Evolutionary conservation across 768 basidiomycete genomes (phyloP), one percentile per base, ranked within the genome.

Genomic region (Leucosporidium yakuticum): DNA sequence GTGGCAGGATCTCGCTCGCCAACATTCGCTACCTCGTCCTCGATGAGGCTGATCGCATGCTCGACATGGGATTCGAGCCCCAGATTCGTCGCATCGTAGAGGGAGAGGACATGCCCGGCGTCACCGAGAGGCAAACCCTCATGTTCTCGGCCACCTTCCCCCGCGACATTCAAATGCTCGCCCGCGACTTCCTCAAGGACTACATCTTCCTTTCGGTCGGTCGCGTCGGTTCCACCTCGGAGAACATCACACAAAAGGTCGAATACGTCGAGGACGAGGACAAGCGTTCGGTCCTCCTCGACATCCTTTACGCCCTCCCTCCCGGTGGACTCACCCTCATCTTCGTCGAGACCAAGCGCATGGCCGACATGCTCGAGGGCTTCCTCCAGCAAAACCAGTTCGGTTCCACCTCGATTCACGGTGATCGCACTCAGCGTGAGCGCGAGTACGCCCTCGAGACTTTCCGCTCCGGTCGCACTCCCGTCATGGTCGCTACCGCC

Each of bases 121-220:
- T 88, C 20, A 81, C 84, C 32, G 87, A 92, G 19, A 89, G 96
- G 70, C 96, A 98, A 78, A 99, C 96, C 2, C 89, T 99, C 81
- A 99, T 99, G 96, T 99, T 99, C 82, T 91, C 89, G 69, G 96
- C 96, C 55, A 98, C 96, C 53, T 99, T 99, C 87, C 96, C 96
- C 59, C 87, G 94, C 54, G 96, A 99, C 79, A 99, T 99, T 74
- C 96, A 99, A 79, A 85, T 95, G 80, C 89, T 95, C 68, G 92
- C 92, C 50, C 87, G 88, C 77, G 93, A 95, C 80, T 95, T 96
- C 82, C 82, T 96, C 77, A 96, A 95, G 81, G 96, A 99, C 77
- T 98, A 99, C 81, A 86, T 99, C 78, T 99, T 98, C 87, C 85
- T 99, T 54, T 93, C 91, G 63, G 96, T 99, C 68, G 96, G 96